A percentile compares a stretch with the other conserved stretches of the same genome.
Evolutionary conservation across 805 yeast genomes (phyloP).

Genomic region (Diddensiella transvaalensis): DNA sequence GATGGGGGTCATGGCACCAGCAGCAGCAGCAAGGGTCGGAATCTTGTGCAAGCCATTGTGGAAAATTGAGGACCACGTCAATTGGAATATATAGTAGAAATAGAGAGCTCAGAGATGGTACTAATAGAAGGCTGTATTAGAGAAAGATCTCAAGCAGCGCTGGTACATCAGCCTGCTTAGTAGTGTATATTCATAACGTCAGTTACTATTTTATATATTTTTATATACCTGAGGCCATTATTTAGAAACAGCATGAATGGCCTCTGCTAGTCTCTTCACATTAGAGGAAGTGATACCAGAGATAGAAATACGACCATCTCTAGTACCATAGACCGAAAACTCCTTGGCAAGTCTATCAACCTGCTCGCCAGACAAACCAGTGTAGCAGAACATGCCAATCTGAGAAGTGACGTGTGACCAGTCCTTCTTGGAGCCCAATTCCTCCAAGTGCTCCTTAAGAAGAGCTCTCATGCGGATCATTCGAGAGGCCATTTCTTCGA

Average conservation of each 20-base stretch:
- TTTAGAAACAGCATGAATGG: conserved; percentile 36
- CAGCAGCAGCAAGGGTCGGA: no score
- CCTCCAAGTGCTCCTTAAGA: conserved; percentile 59
- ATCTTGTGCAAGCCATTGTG: no score
- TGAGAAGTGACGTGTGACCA: conserved; percentile 89
- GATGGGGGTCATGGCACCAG: no score
- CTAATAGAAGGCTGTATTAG: no score
- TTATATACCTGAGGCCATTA: no score
- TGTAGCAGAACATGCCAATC: conserved; percentile 95
- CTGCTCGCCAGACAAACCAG: conserved; percentile 72
- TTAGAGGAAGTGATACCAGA: conserved; percentile 82
- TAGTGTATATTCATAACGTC: no score
- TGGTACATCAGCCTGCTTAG: no score
- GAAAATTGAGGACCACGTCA: no score
- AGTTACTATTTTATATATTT: no score
- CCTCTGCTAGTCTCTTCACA: conserved; percentile 51
- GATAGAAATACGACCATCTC: conserved; percentile 87
- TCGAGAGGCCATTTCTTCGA: conserved; percentile 72
- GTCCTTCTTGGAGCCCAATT: conserved; percentile 51
- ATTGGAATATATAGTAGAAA: no score
- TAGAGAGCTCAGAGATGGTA: no score
- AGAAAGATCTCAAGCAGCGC: no score
- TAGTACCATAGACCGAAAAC: conserved; percentile 77
- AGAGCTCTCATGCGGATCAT: conserved; percentile 66
- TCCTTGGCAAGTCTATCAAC: conserved; percentile 66